Percentiles rank a stretch among this genome's conserved stretches.
Conservation (phyloP, 2,329 filamentous ascomycete species). For the Podosphaera xanthii region DNA sequence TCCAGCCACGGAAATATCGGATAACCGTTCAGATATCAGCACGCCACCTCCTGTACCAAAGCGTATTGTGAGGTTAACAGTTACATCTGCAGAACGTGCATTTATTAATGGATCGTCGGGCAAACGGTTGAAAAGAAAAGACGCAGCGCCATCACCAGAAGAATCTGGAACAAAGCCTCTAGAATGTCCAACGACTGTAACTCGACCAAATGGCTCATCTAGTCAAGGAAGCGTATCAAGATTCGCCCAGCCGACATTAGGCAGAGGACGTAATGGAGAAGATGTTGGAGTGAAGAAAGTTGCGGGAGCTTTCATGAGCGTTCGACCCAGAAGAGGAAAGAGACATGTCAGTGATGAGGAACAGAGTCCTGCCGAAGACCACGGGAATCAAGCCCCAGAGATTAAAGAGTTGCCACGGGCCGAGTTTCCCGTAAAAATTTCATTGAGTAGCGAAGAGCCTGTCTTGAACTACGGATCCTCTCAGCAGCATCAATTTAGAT, state of each 20-base stretch:
- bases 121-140: conserved; percentile 8
- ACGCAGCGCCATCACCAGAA: conserved; percentile 9
- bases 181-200: conserved; percentile 23
- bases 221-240: conserved; percentile 30
- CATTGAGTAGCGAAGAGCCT: conserved; percentile 8
- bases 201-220: conserved; percentile 23
- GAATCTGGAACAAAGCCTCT: conserved; percentile 8
- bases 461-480: conserved; percentile 17
- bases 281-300: conserved; percentile 46
- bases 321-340: conserved; percentile 54
- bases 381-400: conserved; percentile 14
- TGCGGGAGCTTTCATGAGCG: conserved; percentile 56
- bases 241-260: conserved; percentile 25
- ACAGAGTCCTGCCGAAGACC: conserved; percentile 18
- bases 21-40: conserved; percentile 13
- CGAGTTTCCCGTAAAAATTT: conserved; percentile 12
- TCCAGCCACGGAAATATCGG: conserved; percentile 3
- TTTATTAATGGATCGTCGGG: conserved; percentile 13
- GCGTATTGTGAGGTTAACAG: conserved; percentile 13
- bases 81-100: conserved; percentile 8
- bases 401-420: conserved; percentile 7
- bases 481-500: conserved; percentile 15
- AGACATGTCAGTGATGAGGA: conserved; percentile 30
- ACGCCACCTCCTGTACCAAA: conserved; percentile 13
- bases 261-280: conserved; percentile 32